Percentiles rank a stretch among this genome's conserved stretches.
Evolutionary conservation across 305 asterid species (phyloP).

Genomic region (Euphrasia arctica): DNA sequence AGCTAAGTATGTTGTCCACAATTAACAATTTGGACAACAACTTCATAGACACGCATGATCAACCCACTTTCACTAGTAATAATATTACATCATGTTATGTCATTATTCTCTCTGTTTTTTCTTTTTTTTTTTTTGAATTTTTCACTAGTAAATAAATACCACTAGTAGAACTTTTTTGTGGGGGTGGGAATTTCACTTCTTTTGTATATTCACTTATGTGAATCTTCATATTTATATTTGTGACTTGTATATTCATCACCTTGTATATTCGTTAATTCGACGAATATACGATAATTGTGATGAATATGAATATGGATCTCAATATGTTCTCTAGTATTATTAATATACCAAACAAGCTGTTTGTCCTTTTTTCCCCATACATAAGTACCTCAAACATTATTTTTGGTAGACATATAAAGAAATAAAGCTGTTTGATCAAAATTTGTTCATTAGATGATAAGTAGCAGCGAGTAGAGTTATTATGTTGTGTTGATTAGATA

Average conservation of each 20-base stretch:
- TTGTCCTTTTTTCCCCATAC: neutral
- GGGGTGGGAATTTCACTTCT: too few species aligned
- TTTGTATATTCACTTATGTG: too few species aligned
- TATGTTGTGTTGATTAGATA: slow-evolving; percentile 31
- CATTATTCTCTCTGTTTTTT: slow-evolving; percentile 14
- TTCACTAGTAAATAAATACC: neutral
- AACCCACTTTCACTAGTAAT: slow-evolving; percentile 18
- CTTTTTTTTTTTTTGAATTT: neutral
- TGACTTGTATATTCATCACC: too few species aligned
- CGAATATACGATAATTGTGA: too few species aligned
- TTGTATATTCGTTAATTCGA: too few species aligned
- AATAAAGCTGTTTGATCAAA: too few species aligned
- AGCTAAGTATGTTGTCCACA: slow-evolving; percentile 59
- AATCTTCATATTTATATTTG: too few species aligned
- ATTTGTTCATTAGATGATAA: neutral
- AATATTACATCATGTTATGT: slow-evolving; percentile 27
- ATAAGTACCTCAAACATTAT: neutral
- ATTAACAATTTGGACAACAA: slow-evolving; percentile 27
- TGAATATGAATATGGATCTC: too few species aligned
- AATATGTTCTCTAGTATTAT: too few species aligned
- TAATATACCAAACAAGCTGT: neutral
- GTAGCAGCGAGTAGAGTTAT: slow-evolving; percentile 16
- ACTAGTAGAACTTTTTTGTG: too few species aligned
- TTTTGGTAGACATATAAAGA: neutral
- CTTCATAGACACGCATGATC: slow-evolving; percentile 39